These are phyloP conservation scores for Trichoderma semiorbis DNA, from an alignment of 2,329 filamentous ascomycete species.

Conservation along the genomic window DNA sequence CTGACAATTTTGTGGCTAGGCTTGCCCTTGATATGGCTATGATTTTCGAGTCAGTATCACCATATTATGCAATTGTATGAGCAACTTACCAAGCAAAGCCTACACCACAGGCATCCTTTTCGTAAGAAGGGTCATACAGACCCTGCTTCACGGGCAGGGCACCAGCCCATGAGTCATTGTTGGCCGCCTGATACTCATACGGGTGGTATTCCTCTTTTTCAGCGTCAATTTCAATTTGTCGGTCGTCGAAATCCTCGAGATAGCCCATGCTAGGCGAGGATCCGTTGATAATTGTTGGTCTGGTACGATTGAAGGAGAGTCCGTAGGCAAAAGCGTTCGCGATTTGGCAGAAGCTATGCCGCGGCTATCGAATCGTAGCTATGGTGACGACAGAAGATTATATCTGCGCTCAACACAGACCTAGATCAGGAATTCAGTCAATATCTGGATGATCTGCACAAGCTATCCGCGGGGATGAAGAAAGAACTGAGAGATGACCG, in stretches of 20 bases:
- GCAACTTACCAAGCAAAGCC: slow-evolving; percentile 86
- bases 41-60: slow-evolving; percentile 23
- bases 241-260: slow-evolving; percentile 65
- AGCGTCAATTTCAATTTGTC: slow-evolving; percentile 59
- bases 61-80: neutral
- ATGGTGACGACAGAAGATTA: neutral
- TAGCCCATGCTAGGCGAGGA: slow-evolving; percentile 67
- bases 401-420: slow-evolving; percentile 16
- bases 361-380: neutral
- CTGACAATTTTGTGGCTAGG: slow-evolving; percentile 97
- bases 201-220: slow-evolving; percentile 59
- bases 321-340: slow-evolving; percentile 1
- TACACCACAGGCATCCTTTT: slow-evolving; percentile 99
- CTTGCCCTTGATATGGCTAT: slow-evolving; percentile 93
- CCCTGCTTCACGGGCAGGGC: slow-evolving; percentile 97
- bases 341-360: slow-evolving; percentile 7
- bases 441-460: neutral
- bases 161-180: slow-evolving; percentile 86
- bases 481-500: neutral
- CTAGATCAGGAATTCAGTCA: neutral
- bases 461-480: neutral
- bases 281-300: slow-evolving; percentile 21
- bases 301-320: slow-evolving; percentile 2
- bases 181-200: slow-evolving; percentile 86
- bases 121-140: slow-evolving; percentile 91